Conservation (phyloP, 2,329 filamentous ascomycete genomes). For the Claviceps lovelessii region DNA sequence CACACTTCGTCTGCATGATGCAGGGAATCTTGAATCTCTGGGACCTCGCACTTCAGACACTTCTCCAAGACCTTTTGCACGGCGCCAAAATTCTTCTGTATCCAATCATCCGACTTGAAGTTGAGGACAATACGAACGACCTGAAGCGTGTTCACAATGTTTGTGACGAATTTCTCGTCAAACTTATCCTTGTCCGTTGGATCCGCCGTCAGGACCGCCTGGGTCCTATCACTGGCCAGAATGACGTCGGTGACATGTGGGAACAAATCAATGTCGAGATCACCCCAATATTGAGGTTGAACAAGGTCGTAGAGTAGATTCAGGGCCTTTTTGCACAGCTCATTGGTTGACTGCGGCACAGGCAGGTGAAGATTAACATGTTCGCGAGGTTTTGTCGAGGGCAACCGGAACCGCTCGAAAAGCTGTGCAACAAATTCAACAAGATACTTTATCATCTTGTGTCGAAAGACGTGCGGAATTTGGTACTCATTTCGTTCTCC, state of each 20-base stretch:
- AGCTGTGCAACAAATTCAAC: slow-evolving; percentile 89
- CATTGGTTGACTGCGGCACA: slow-evolving; percentile 44
- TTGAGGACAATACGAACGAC: slow-evolving; percentile 82
- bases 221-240: slow-evolving; percentile 65
- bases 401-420: slow-evolving; percentile 69
- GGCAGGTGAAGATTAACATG: slow-evolving; percentile 28
- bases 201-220: slow-evolving; percentile 42
- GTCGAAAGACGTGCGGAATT: slow-evolving; percentile 51
- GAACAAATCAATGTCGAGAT: slow-evolving; percentile 82
- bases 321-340: slow-evolving; percentile 77
- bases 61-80: slow-evolving; percentile 87
- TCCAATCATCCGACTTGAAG: slow-evolving; percentile 81
- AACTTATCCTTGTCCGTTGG: slow-evolving; percentile 53
- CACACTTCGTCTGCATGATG: slow-evolving; percentile 58
- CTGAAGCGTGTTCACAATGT: slow-evolving; percentile 87
- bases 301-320: slow-evolving; percentile 70
- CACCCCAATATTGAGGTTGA: slow-evolving; percentile 78
- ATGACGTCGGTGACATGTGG: slow-evolving; percentile 81
- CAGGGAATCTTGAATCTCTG: slow-evolving; percentile 86
- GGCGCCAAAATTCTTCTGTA: slow-evolving; percentile 58
- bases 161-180: slow-evolving; percentile 73
- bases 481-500: slow-evolving; percentile 50
- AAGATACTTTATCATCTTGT: slow-evolving; percentile 84
- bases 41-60: slow-evolving; percentile 71
- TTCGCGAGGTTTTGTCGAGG: slow-evolving; percentile 53